A percentile compares a stretch with the other conserved stretches of the same genome.
phyloP scores from a whole-genome alignment of 352 stramenopile species.

The Phytophthora meadii region DNA sequence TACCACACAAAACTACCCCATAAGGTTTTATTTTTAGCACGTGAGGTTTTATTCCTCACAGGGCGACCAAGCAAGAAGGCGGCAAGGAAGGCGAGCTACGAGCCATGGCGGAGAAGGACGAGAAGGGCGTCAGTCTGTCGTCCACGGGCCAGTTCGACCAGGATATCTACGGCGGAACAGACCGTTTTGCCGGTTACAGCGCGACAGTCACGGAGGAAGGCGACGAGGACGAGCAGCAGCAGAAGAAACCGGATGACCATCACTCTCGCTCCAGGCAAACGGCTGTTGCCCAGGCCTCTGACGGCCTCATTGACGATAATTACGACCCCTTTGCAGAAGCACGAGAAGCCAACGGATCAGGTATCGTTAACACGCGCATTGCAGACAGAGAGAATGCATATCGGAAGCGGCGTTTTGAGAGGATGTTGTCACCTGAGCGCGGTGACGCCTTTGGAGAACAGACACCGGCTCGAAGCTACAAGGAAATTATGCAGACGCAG shows the following conservation, averaged over 20 bases:
- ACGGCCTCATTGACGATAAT: conserved; percentile 83
- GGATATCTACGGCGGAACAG: conserved; percentile 70
- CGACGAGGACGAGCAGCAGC: conserved; percentile 48
- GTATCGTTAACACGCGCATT: conserved; percentile 95
- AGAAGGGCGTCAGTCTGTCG: conserved; percentile 57
- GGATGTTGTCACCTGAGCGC: conserved; percentile 88
- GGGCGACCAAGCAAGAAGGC: conserved; percentile 9
- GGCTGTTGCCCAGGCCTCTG: conserved; percentile 21
- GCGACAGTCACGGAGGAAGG: conserved; percentile 63
- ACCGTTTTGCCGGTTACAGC: conserved; percentile 73
- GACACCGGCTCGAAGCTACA: conserved; percentile 83
- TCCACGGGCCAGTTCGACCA: conserved; percentile 78
- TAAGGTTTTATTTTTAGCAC: conserved; percentile 1
- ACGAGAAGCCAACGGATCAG: conserved; percentile 85
- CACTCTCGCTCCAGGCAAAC: conserved; percentile 20
- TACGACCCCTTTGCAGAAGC: conserved; percentile 91
- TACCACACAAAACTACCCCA: neutral
- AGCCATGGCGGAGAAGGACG: conserved; percentile 50
- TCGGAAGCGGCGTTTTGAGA: conserved; percentile 90
- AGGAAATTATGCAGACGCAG: conserved; percentile 93
- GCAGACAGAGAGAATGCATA: conserved; percentile 94
- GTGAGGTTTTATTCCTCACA: conserved; percentile 10
- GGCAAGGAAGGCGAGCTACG: conserved; percentile 2
- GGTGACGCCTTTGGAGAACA: conserved; percentile 91
- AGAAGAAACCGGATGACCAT: conserved; percentile 45